Conservation (phyloP, 441 rosid genomes). For the Bruguiera hainesii region DNA sequence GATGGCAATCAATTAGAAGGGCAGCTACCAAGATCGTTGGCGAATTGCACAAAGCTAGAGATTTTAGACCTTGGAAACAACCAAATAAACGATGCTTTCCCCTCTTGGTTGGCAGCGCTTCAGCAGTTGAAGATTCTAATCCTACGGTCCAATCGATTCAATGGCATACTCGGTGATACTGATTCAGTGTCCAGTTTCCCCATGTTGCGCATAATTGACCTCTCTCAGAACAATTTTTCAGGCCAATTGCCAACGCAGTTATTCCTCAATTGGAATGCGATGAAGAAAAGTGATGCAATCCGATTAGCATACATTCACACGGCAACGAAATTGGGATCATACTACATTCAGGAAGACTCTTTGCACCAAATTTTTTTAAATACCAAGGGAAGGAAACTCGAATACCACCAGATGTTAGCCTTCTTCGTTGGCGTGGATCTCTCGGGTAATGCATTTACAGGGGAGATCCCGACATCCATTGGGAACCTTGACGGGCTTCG, state of each 20-base stretch:
- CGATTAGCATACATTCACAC: conserved; percentile 4
- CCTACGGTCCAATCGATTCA: conserved; percentile 17
- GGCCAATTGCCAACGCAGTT: conserved; percentile 56
- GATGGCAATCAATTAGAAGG: conserved; percentile 10
- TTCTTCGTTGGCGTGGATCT: conserved; percentile 48
- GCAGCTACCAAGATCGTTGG: conserved; percentile 26
- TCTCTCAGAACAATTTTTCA: conserved; percentile 51
- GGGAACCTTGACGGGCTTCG: conserved; percentile 49
- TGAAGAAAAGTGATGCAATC: conserved; percentile 43
- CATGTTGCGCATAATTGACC: conserved; percentile 48
- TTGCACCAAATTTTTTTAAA: conserved; percentile 1
- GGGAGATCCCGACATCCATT: conserved; percentile 43
- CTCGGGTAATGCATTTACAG: conserved; percentile 40
- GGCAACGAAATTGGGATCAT: neutral
- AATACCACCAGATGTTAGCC: conserved; percentile 50
- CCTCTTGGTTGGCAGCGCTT: conserved; percentile 31
- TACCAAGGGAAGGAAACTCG: conserved; percentile 26
- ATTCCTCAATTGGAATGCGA: conserved; percentile 36
- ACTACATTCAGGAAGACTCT: neutral
- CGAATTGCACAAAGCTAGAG: conserved; percentile 20
- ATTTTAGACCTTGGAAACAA: conserved; percentile 23
- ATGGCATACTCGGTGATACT: conserved; percentile 15
- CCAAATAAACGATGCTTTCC: conserved; percentile 26
- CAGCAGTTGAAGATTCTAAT: conserved; percentile 16
- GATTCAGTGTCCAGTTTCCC: conserved; percentile 20